Evolutionary conservation across 2,329 filamentous ascomycete genomes (phyloP).

Genomic region (Venturia effusa): DNA sequence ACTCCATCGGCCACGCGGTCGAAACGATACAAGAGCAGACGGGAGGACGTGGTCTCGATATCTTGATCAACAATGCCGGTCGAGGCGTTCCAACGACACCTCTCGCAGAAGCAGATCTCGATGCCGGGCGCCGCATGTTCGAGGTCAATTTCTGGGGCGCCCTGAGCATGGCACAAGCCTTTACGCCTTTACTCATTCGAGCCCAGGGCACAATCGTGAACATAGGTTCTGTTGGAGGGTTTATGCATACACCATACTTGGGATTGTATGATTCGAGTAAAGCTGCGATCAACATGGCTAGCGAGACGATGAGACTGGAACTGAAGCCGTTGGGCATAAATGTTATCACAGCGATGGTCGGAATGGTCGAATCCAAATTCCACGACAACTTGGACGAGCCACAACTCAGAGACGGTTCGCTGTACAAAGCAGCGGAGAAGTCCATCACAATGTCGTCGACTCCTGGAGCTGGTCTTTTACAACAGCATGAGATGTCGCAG

Average conservation of each 20-base stretch:
- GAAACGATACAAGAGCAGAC: constrained; percentile 17
- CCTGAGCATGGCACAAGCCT: constrained; percentile 27
- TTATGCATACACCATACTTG: constrained; percentile 23
- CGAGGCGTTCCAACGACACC: constrained; percentile 23
- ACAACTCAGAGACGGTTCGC: not conserved
- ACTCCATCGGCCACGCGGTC: constrained; percentile 18
- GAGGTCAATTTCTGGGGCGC: constrained; percentile 33
- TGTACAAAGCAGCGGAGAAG: constrained; percentile 7
- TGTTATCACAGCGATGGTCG: constrained; percentile 12
- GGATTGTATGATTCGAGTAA: constrained; percentile 20
- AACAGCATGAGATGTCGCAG: not conserved
- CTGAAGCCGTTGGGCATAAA: constrained; percentile 16
- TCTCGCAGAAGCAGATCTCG: constrained; percentile 26
- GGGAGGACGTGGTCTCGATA: constrained; percentile 24
- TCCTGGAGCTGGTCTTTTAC: not conserved
- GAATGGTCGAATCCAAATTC: not conserved
- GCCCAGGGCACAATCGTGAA: constrained; percentile 26
- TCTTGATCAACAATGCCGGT: constrained; percentile 36
- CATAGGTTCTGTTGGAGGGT: constrained; percentile 24
- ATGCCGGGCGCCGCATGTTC: constrained; percentile 26
- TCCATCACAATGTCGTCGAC: not conserved
- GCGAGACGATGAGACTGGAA: constrained; percentile 17
- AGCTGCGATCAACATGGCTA: constrained; percentile 24
- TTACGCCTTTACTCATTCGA: constrained; percentile 18
- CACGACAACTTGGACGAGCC: not conserved